A percentile compares a stretch with the other conserved stretches of the same genome.
phyloP scores from a whole-genome alignment of 768 basidiomycete genomes.

The Panellus pusillus region DNA sequence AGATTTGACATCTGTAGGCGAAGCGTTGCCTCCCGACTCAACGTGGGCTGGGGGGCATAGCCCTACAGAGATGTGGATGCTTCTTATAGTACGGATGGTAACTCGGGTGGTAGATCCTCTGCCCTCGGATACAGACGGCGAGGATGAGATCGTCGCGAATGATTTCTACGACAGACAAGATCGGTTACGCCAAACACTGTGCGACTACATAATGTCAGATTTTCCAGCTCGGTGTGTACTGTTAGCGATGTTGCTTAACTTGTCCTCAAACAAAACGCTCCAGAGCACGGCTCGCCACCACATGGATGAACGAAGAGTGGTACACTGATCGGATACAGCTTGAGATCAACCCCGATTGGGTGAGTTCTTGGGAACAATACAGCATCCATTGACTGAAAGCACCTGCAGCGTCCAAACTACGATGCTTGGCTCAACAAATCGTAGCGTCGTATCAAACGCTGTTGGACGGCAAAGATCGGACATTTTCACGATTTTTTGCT shows the following conservation, averaged over 20 bases:
- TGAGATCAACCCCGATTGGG: constrained; percentile 59
- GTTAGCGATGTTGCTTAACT: constrained; percentile 8
- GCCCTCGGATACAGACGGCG: constrained; percentile 34
- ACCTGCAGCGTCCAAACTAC: constrained; percentile 70
- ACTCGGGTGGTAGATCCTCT: constrained; percentile 73
- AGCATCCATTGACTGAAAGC: constrained; percentile 4
- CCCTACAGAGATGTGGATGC: constrained; percentile 88
- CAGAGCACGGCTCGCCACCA: constrained; percentile 84
- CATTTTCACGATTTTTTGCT: constrained; percentile 86
- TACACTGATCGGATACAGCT: constrained; percentile 80
- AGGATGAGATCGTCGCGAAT: constrained; percentile 29
- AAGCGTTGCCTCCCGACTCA: constrained; percentile 40
- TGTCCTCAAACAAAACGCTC: neutral
- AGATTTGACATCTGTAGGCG: constrained; percentile 47
- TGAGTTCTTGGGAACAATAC: constrained; percentile 28
- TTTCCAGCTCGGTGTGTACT: constrained; percentile 76
- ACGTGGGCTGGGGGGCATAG: constrained; percentile 42
- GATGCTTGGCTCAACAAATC: constrained; percentile 85
- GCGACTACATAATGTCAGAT: constrained; percentile 85
- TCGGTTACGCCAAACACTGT: constrained; percentile 70
- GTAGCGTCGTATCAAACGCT: constrained; percentile 77
- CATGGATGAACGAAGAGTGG: constrained; percentile 99
- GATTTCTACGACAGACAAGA: constrained; percentile 68
- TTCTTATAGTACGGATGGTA: constrained; percentile 83
- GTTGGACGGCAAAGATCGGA: constrained; percentile 80